Percentiles rank a stretch among this genome's conserved stretches.
Conservation (phyloP, 2,329 filamentous ascomycete species). For the Tolypocladium endophyticum region DNA sequence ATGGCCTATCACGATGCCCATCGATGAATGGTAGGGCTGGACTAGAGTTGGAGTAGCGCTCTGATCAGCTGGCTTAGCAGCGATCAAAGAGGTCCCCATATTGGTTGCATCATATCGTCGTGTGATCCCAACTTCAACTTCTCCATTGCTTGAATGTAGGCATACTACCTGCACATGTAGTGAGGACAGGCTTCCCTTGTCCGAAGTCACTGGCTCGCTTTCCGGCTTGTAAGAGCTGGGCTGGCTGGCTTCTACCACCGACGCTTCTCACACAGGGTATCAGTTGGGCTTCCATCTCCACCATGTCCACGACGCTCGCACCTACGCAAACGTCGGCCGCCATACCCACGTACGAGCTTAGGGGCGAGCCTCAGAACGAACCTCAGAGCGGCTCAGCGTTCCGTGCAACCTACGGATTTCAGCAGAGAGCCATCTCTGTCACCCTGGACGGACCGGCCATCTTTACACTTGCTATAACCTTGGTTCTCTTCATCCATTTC, state of each 20-base stretch:
- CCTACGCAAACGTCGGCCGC: slow-evolving; percentile 14
- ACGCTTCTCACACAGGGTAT: neutral
- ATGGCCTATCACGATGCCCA: neutral
- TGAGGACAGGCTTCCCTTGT: neutral
- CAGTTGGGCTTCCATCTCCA: neutral
- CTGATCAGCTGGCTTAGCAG: neutral
- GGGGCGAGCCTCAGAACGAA: neutral
- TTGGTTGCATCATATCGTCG: neutral
- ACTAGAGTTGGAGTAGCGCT: neutral
- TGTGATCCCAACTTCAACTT: neutral
- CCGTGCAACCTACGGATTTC: slow-evolving; percentile 14
- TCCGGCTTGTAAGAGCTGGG: neutral
- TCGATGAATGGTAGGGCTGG: neutral
- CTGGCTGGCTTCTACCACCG: neutral
- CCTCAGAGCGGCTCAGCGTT: neutral
- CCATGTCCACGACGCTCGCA: slow-evolving; percentile 17
- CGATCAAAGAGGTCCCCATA: neutral
- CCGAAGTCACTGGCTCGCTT: neutral
- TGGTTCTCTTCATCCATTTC: slow-evolving; percentile 43
- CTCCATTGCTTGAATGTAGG: neutral
- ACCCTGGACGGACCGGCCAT: slow-evolving; percentile 42
- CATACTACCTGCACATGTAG: neutral
- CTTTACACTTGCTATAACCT: slow-evolving; percentile 29
- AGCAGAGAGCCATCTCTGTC: slow-evolving; percentile 40
- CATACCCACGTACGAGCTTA: slow-evolving; percentile 9